Evolutionary conservation across 306 rosid genomes (phyloP).

Genomic region (Medicago lupulina): DNA sequence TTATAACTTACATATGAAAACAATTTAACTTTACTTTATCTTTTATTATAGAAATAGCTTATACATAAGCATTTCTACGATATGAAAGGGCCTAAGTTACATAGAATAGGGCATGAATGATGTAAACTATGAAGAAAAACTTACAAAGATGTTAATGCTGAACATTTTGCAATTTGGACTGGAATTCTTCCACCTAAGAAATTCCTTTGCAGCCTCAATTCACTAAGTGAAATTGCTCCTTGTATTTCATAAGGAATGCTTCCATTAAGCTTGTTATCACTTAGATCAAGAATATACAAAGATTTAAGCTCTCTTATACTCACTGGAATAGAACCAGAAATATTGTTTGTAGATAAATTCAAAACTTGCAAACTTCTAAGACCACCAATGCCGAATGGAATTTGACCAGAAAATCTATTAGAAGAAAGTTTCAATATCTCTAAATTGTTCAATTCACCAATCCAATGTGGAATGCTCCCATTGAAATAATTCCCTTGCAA

Average conservation of each 20-base stretch:
- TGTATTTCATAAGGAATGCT: slow-evolving; percentile 82
- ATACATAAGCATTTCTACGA: neutral
- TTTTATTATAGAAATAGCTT: neutral
- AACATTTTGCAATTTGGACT: slow-evolving; percentile 65
- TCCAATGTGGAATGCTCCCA: slow-evolving; percentile 79
- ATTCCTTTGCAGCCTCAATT: slow-evolving; percentile 80
- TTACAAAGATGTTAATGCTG: slow-evolving; percentile 73
- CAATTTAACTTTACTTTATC: neutral
- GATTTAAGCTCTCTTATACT: slow-evolving; percentile 75
- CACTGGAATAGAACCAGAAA: slow-evolving; percentile 72
- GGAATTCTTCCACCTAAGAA: slow-evolving; percentile 78
- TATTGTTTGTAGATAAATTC: slow-evolving; percentile 74
- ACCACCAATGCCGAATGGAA: slow-evolving; percentile 80
- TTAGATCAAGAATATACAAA: slow-evolving; percentile 70
- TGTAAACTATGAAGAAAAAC: slow-evolving; percentile 42
- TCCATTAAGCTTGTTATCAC: slow-evolving; percentile 74
- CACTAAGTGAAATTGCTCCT: slow-evolving; percentile 68
- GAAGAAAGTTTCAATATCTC: slow-evolving; percentile 71
- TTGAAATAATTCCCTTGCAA: slow-evolving; percentile 69
- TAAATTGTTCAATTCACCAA: slow-evolving; percentile 75
- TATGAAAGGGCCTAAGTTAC: neutral
- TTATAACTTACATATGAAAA: neutral
- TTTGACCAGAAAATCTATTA: slow-evolving; percentile 72
- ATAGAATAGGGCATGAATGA: slow-evolving; percentile 27
- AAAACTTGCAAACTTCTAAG: slow-evolving; percentile 72